These are phyloP conservation scores for Escovopsis sp. DNA, from an alignment of 2,329 filamentous ascomycete genomes.

Conservation along the genomic window DNA sequence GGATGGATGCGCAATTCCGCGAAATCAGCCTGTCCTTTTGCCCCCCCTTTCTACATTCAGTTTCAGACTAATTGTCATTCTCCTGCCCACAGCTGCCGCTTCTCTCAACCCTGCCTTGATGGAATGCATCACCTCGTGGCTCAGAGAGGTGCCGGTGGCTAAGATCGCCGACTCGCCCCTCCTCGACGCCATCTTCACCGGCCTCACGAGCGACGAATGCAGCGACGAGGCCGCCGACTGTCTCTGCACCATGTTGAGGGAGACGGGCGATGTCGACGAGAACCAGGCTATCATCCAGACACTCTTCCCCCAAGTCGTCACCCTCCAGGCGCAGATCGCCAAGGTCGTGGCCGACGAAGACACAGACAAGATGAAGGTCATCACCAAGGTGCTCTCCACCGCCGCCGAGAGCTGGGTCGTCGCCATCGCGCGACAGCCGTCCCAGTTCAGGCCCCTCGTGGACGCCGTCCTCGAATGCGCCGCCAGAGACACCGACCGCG, in stretches of 20 bases:
- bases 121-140: slow-evolving; percentile 93
- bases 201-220: slow-evolving; percentile 58
- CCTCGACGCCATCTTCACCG: slow-evolving; percentile 64
- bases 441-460: slow-evolving; percentile 69
- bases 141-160: slow-evolving; percentile 75
- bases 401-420: slow-evolving; percentile 92
- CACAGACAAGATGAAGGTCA: slow-evolving; percentile 66
- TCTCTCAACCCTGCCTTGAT: slow-evolving; percentile 79
- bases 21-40: too few relatives aligned
- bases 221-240: slow-evolving; percentile 86
- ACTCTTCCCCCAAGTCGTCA: slow-evolving; percentile 67
- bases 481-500: slow-evolving; percentile 69
- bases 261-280: slow-evolving; percentile 89
- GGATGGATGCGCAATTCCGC: not conserved
- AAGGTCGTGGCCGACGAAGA: slow-evolving; percentile 69
- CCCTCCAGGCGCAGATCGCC: slow-evolving; percentile 60
- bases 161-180: slow-evolving; percentile 77
- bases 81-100: slow-evolving; percentile 42
- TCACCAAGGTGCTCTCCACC: slow-evolving; percentile 83
- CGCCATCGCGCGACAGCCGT: slow-evolving; percentile 69
- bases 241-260: slow-evolving; percentile 76
- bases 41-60: not conserved
- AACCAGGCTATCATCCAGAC: slow-evolving; percentile 66
- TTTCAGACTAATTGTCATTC: not conserved
- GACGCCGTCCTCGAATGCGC: slow-evolving; percentile 88